These are phyloP conservation scores for Colletotrichum karsti DNA, from an alignment of 2,329 filamentous ascomycete species.

Conservation along the genomic window DNA sequence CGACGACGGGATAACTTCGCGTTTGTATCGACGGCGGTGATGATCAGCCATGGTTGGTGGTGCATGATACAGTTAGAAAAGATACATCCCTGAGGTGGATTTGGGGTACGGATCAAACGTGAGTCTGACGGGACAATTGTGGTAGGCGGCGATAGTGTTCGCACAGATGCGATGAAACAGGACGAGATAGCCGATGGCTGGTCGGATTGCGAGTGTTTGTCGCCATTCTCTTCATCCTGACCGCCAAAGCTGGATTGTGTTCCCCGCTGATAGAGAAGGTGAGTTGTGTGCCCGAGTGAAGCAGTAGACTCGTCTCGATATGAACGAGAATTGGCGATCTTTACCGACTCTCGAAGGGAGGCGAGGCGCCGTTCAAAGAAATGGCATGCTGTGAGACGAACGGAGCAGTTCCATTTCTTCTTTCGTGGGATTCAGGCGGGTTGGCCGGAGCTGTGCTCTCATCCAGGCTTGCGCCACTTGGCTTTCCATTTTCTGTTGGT, in stretches of 20 bases:
- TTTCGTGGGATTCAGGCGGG: neutral
- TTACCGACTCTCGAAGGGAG: neutral
- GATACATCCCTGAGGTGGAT: neutral
- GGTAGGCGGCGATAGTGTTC: neutral
- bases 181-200: neutral
- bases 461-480: constrained; percentile 20
- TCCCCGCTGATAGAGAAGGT: neutral
- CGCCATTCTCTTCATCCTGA: neutral
- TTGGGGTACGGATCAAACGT: constrained; percentile 10
- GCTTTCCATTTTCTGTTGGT: constrained; percentile 13
- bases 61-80: neutral
- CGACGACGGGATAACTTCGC: neutral
- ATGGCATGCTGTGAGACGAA: neutral
- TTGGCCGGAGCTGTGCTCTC: constrained; percentile 7
- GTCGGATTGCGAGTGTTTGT: neutral
- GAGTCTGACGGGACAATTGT: neutral
- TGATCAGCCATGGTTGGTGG: neutral
- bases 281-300: neutral
- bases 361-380: neutral
- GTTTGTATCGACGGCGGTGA: neutral
- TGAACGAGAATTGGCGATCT: neutral
- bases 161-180: constrained; percentile 24
- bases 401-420: neutral
- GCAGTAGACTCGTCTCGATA: neutral
- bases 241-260: neutral